These are phyloP conservation scores for Trichoderma sp. DNA, from an alignment of 2,329 filamentous ascomycete genomes.

Conservation along the genomic window DNA sequence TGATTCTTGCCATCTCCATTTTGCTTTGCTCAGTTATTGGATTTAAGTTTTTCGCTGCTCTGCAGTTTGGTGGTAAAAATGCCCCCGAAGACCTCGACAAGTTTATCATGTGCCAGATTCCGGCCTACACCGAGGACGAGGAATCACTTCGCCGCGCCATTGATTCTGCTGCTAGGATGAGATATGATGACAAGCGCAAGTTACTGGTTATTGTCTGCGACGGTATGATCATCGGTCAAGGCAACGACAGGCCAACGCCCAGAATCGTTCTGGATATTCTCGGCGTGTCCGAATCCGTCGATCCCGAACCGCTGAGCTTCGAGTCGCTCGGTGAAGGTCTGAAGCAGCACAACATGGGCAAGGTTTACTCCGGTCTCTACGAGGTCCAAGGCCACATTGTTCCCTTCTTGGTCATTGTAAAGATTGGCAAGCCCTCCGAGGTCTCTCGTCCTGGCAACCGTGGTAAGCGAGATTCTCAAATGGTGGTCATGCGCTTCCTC, in stretches of 20 bases:
- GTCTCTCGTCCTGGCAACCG: slow-evolving; percentile 93
- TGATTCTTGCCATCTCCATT: slow-evolving; percentile 80
- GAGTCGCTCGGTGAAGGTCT: slow-evolving; percentile 92
- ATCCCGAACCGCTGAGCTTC: slow-evolving; percentile 94
- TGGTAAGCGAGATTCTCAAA: slow-evolving; percentile 98
- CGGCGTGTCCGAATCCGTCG: slow-evolving; percentile 87
- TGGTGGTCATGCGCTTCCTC: slow-evolving; percentile 97
- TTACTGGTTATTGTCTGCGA: slow-evolving; percentile 89
- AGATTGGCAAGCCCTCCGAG: slow-evolving; percentile 96
- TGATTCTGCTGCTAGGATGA: slow-evolving; percentile 91
- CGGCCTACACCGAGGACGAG: slow-evolving; percentile 97
- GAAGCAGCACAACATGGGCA: slow-evolving; percentile 99
- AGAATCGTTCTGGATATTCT: slow-evolving; percentile 96
- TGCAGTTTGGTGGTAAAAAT: slow-evolving; percentile 90
- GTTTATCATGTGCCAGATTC: slow-evolving; percentile 96
- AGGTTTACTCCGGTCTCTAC: slow-evolving; percentile 95
- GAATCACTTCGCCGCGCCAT: slow-evolving; percentile 95
- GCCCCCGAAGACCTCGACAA: slow-evolving; percentile 96
- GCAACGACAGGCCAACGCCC: slow-evolving; percentile 92
- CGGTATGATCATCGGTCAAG: slow-evolving; percentile 99
- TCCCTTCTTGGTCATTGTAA: slow-evolving; percentile 93
- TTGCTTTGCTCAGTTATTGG: slow-evolving; percentile 76
- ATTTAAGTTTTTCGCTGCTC: slow-evolving; percentile 95
- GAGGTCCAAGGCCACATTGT: slow-evolving; percentile 98
- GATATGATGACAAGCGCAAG: slow-evolving; percentile 98